Evolutionary conservation across 1,284 basidiomycete species (phyloP).

Genomic region (Leccinum pachyderme): DNA sequence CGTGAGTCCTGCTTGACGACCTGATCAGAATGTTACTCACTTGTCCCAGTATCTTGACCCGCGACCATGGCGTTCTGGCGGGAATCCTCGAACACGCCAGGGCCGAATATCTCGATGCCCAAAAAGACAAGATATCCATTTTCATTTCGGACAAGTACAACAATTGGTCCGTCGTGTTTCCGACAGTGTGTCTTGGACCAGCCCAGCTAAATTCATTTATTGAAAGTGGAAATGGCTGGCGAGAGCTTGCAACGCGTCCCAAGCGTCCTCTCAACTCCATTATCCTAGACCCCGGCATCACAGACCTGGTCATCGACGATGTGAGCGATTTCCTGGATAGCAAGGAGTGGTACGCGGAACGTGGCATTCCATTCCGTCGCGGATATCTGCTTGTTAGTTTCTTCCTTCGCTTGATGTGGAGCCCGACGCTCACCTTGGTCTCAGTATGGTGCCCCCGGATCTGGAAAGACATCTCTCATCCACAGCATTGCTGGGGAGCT

Average conservation of each 20-base stretch:
- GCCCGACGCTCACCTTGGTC: conserved; percentile 6
- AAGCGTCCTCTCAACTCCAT: conserved; percentile 66
- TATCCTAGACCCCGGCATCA: conserved; percentile 63
- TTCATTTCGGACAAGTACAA: conserved; percentile 52
- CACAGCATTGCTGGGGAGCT: conserved; percentile 77
- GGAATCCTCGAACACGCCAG: conserved; percentile 57
- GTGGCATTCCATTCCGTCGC: conserved; percentile 69
- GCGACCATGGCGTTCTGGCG: conserved; percentile 46
- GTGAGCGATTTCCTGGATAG: conserved; percentile 64
- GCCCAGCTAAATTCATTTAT: background rate
- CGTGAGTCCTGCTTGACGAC: conserved; percentile 13
- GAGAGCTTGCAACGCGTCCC: conserved; percentile 52
- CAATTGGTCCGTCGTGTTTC: conserved; percentile 30
- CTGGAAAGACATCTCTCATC: conserved; percentile 74
- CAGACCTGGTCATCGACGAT: conserved; percentile 62
- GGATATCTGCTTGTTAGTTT: conserved; percentile 61
- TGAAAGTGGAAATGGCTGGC: conserved; percentile 43
- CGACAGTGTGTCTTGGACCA: background rate
- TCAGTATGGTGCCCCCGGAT: conserved; percentile 70
- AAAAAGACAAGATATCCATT: conserved; percentile 54
- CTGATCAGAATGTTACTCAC: background rate
- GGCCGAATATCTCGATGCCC: conserved; percentile 47
- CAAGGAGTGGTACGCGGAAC: conserved; percentile 65
- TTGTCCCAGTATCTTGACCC: conserved; percentile 48
- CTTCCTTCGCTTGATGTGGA: background rate